Conservation (phyloP, 345 rosid genomes). For the Brassica nigra region DNA sequence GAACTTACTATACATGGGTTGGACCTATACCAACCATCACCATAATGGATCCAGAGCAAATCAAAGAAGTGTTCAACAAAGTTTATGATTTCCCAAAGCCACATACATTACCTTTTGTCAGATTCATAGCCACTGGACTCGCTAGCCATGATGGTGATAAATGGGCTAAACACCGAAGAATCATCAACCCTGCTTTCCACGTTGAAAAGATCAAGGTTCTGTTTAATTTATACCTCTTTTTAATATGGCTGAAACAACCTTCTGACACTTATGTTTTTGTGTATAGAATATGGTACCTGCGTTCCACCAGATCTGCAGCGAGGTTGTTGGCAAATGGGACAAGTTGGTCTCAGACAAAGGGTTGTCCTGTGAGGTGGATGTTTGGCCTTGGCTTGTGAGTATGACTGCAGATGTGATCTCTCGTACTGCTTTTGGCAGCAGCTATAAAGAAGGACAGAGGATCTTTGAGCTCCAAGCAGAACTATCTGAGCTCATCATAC, state of each 20-base stretch:
- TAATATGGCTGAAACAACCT: background rate
- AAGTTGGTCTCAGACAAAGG: background rate
- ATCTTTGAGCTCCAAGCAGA: background rate
- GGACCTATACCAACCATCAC: background rate
- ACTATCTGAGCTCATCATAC: background rate
- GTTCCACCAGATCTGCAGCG: background rate
- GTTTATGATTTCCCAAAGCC: background rate
- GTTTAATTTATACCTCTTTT: background rate
- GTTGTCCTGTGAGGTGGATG: background rate
- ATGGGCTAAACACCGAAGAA: background rate
- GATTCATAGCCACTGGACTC: background rate
- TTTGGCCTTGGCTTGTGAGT: background rate
- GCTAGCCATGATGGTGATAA: background rate
- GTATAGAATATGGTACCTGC: conserved; percentile 1
- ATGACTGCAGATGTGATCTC: conserved; percentile 3
- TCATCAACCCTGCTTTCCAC: background rate
- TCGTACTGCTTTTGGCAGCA: background rate
- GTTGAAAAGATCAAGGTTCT: background rate
- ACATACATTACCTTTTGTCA: background rate
- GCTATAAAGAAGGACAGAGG: background rate
- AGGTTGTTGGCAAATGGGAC: background rate
- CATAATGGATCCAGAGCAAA: background rate
- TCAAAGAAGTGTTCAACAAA: background rate
- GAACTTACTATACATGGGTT: background rate
- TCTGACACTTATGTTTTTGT: background rate